phyloP scores from a whole-genome alignment of 2,329 filamentous ascomycete species.

The Aspergillus novofumigatus region DNA sequence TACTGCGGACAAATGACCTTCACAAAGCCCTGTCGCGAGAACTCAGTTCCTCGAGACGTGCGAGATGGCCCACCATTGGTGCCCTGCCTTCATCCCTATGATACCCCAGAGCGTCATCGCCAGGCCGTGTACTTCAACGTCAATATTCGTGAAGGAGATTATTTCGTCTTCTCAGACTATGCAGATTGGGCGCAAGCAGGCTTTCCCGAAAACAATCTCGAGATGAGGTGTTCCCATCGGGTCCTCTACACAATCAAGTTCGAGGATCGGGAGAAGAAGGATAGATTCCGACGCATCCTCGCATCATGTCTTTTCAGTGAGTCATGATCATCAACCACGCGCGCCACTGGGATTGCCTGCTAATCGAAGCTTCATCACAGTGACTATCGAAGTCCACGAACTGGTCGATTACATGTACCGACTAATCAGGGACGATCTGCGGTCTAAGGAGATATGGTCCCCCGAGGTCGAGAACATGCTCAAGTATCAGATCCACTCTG shows the following conservation, averaged over 20 bases:
- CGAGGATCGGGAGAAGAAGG: slow-evolving; percentile 22
- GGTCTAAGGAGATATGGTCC: slow-evolving; percentile 10
- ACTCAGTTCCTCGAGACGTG: slow-evolving; percentile 18
- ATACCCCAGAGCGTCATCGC: slow-evolving; percentile 34
- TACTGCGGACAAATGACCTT: slow-evolving; percentile 21
- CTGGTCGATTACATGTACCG: slow-evolving; percentile 31
- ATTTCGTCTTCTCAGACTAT: slow-evolving; percentile 34
- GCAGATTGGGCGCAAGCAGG: slow-evolving; percentile 11
- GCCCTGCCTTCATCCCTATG: slow-evolving; percentile 23
- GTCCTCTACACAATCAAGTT: slow-evolving; percentile 20
- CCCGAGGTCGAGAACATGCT: slow-evolving; percentile 18
- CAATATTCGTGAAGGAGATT: slow-evolving; percentile 24
- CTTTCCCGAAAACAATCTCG: slow-evolving; percentile 5
- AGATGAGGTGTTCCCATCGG: slow-evolving; percentile 20
- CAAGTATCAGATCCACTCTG: slow-evolving; percentile 21
- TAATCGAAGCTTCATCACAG: slow-evolving; percentile 8
- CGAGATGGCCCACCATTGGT: slow-evolving; percentile 22
- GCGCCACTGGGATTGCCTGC: background rate
- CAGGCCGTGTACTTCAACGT: slow-evolving; percentile 30
- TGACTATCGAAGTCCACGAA: slow-evolving; percentile 20
- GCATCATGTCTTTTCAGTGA: slow-evolving; percentile 30
- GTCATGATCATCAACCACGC: slow-evolving; percentile 1
- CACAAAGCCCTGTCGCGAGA: slow-evolving; percentile 14
- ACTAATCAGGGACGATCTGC: slow-evolving; percentile 31
- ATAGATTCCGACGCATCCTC: slow-evolving; percentile 32